Percentiles rank a stretch among this genome's conserved stretches.
phyloP scores from a whole-genome alignment of 768 basidiomycete genomes.

The Suillus plorans region DNA sequence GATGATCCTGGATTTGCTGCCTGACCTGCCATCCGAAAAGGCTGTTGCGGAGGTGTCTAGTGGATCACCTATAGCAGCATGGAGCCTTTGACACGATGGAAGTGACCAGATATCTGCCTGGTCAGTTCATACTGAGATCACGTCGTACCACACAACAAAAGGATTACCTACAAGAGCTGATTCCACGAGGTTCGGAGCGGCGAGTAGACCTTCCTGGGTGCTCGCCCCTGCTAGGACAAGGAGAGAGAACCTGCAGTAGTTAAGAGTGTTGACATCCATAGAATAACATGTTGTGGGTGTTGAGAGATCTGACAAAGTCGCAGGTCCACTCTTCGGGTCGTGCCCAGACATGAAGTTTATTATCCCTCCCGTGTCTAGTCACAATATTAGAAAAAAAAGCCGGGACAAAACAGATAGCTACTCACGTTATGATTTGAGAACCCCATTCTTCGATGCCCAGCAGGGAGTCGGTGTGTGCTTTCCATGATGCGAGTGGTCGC shows the following conservation, averaged over 20 bases:
- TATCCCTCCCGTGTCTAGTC: slow-evolving; percentile 78
- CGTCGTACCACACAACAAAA: background rate
- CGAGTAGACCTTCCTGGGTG: slow-evolving; percentile 52
- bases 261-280: slow-evolving; percentile 89
- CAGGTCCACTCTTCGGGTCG: slow-evolving; percentile 55
- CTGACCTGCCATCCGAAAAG: slow-evolving; percentile 46
- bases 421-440: slow-evolving; percentile 55
- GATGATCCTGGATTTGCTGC: slow-evolving; percentile 71
- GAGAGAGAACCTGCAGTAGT: slow-evolving; percentile 89
- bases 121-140: background rate
- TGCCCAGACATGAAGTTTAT: slow-evolving; percentile 78
- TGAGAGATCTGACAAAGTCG: slow-evolving; percentile 47
- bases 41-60: slow-evolving; percentile 25
- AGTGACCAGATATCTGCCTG: slow-evolving; percentile 89
- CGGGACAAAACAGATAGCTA: background rate
- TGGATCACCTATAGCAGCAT: slow-evolving; percentile 82
- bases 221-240: slow-evolving; percentile 29
- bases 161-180: slow-evolving; percentile 64
- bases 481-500: slow-evolving; percentile 74
- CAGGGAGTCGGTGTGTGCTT: slow-evolving; percentile 74
- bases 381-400: background rate
- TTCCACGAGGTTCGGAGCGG: slow-evolving; percentile 86
- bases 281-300: slow-evolving; percentile 59
- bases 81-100: slow-evolving; percentile 65
- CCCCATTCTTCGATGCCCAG: slow-evolving; percentile 80